Percentiles rank a stretch among this genome's conserved stretches.
These are phyloP conservation scores for Thermothielavioides terrestris DNA, from an alignment of 495 filamentous ascomycete species.

Conservation along the genomic window DNA sequence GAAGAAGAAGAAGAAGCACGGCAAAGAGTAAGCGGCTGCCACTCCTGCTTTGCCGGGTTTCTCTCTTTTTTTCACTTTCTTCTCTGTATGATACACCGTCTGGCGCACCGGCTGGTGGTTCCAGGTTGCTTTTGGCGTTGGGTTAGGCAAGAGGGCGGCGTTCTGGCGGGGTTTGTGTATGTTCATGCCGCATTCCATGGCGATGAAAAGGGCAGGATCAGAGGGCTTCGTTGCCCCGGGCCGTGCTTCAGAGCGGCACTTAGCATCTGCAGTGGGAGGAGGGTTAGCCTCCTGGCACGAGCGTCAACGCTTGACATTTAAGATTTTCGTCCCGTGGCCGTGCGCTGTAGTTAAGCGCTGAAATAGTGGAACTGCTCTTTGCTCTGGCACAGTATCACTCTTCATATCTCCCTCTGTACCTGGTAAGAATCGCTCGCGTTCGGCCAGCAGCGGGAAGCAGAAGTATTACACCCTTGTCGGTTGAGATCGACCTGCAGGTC, in stretches of 20 bases:
- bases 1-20: conserved; percentile 43
- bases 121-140: conserved; percentile 32
- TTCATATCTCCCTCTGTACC: no score
- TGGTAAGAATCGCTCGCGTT: no score
- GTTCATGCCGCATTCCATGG: conserved; percentile 16
- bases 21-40: conserved; percentile 24
- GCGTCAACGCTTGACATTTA: neutral
- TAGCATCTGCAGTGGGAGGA: neutral
- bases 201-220: conserved; percentile 12
- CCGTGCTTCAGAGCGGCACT: no score
- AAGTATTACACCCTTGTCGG: no score
- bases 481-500: no score
- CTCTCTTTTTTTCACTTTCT: conserved; percentile 14
- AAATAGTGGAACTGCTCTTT: no score
- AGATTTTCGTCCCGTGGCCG: neutral
- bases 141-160: conserved; percentile 22
- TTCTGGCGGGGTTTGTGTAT: conserved; percentile 19
- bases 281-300: neutral
- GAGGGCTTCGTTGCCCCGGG: no score
- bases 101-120: conserved; percentile 21
- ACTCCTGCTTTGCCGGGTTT: conserved; percentile 5
- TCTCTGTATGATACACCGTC: conserved; percentile 32
- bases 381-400: no score
- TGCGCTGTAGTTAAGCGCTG: no score
- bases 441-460: no score